Evolutionary conservation across 2,329 filamentous ascomycete genomes (phyloP), one percentile per base, ranked within the genome.

Genomic region (Zasmidium citrigriseum): DNA sequence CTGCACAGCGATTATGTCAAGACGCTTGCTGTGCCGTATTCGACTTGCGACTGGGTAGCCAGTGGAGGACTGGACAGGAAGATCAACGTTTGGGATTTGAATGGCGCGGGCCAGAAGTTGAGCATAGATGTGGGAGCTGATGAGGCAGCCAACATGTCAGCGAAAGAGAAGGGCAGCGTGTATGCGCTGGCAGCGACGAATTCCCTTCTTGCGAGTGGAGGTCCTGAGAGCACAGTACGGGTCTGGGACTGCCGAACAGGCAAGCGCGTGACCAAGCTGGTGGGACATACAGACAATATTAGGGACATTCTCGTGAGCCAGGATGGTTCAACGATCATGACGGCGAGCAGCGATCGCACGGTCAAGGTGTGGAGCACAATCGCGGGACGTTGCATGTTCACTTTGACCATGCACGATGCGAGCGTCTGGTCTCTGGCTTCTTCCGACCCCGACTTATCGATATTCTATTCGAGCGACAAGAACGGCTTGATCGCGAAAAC

Each of bases 311-410:
- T 99, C 53, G 87, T 99, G 64, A 96, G 91, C 68, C 87, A 93
- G 66, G 87, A 90, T 59, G 93, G 91, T 41, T 92, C 96, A 71
- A 96, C 87, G 44, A 90, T 99, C 67, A 85, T 99, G 81, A 96
- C 93, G 0, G 93, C 91, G 14, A 96, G 93, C 67, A 93, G 93
- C 1, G 95, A 99, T 73, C 92, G 96, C 76, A 98, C 95, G 0
- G 89, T 99, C 78, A 99, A 99, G 78, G 86, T 98, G 58, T 99
- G 95, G 95, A 97, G 93, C 65, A 88, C 98, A 67, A 95, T 90
- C 11, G 93, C 92, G 21, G 95, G 95, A 55, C 85, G 95, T 67
- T 99, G 95, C 81, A 93, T 98, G 89, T 91, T 97, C 76, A 99
- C 95, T 0, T 84, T 99, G 67, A 97, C 93, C 55, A 99, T 99